Conservation (phyloP, 176 grass and related monocot genomes). For the Poa annua region DNA sequence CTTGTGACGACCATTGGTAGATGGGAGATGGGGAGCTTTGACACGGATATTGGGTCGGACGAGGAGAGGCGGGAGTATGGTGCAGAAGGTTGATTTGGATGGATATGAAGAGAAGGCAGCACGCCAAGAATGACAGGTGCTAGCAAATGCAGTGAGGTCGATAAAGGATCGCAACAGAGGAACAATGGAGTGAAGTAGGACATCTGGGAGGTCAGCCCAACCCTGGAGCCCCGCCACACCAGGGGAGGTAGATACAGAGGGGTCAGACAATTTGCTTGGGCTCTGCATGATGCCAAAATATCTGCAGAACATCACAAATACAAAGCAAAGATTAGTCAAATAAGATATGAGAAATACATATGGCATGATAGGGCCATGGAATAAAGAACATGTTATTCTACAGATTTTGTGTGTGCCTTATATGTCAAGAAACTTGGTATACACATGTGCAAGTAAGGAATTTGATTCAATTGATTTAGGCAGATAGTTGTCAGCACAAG, state of each 20-base stretch:
- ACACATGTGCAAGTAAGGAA: neutral
- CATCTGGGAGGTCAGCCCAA: neutral
- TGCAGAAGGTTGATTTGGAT: constrained; percentile 12
- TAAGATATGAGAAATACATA: neutral
- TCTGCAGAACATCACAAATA: neutral
- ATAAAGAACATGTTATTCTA: neutral
- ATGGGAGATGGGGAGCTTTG: neutral
- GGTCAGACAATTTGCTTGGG: neutral
- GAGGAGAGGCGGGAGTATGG: neutral
- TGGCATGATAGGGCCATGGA: neutral
- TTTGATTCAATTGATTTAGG: neutral
- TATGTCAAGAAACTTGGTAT: neutral
- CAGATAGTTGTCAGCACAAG: neutral
- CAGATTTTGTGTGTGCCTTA: neutral
- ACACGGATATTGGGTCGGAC: constrained; percentile 1
- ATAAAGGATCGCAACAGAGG: neutral
- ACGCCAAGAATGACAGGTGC: neutral
- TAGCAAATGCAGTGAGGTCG: neutral
- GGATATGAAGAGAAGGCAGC: neutral
- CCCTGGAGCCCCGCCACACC: neutral
- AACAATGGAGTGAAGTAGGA: neutral
- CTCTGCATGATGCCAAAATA: neutral
- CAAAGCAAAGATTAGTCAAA: neutral
- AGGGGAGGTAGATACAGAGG: neutral
- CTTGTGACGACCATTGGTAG: neutral